phyloP scores from a whole-genome alignment of 331 rosid genomes.

The Malus hybrid region DNA sequence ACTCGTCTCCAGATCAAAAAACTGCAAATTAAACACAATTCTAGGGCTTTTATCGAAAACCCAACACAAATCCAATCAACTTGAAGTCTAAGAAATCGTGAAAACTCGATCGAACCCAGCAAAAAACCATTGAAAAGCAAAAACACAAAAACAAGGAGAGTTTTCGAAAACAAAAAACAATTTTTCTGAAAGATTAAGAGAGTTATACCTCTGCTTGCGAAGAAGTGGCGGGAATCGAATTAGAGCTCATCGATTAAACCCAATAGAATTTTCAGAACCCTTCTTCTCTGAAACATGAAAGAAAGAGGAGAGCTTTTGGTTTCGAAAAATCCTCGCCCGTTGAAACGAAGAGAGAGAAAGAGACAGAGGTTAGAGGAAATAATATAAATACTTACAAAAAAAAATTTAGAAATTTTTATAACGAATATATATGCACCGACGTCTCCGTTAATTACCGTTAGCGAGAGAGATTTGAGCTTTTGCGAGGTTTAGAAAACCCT shows the following conservation, averaged over 20 bases:
- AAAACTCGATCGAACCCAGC: constrained; percentile 25
- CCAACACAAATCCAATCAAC: constrained; percentile 18
- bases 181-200: constrained; percentile 19
- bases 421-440: constrained; percentile 69
- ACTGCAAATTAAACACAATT: constrained; percentile 5
- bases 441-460: constrained; percentile 80
- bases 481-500: constrained; percentile 15
- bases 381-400: not conserved
- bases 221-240: constrained; percentile 76
- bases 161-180: not conserved
- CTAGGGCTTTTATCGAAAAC: constrained; percentile 12
- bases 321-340: constrained; percentile 99
- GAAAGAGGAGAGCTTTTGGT: constrained; percentile 26
- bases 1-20: constrained; percentile 46
- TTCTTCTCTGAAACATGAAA: constrained; percentile 20
- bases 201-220: constrained; percentile 38
- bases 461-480: not conserved
- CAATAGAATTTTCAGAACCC: constrained; percentile 6
- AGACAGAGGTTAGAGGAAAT: not conserved
- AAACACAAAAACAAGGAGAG: constrained; percentile 8
- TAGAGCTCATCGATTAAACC: constrained; percentile 50
- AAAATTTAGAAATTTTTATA: not conserved
- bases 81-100: constrained; percentile 6
- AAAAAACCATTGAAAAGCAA: not conserved
- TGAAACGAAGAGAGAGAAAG: constrained; percentile 38